Percentiles rank a stretch among this genome's conserved stretches.
Evolutionary conservation across 1,284 basidiomycete genomes (phyloP).

Genomic region (Ganoderma multipileum): DNA sequence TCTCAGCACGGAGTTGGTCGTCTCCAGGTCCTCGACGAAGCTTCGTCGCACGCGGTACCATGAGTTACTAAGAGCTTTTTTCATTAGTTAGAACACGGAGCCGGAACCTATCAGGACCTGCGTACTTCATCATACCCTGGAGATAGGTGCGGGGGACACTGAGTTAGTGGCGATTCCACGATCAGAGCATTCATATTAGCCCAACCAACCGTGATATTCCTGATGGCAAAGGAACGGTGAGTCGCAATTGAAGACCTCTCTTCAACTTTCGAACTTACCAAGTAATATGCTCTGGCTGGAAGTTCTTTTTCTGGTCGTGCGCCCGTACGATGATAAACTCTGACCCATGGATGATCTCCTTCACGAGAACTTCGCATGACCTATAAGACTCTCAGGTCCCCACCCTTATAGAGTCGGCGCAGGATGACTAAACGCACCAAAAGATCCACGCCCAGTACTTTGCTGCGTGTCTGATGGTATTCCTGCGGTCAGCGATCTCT

Average conservation of each 20-base stretch:
- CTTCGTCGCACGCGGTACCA: constrained; percentile 34
- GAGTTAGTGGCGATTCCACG: not conserved
- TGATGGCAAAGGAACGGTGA: not conserved
- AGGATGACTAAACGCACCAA: constrained; percentile 21
- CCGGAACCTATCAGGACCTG: constrained; percentile 1
- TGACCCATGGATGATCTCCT: constrained; percentile 25
- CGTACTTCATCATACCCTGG: constrained; percentile 39
- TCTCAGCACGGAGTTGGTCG: constrained; percentile 15
- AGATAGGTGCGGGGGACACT: not conserved
- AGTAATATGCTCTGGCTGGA: constrained; percentile 32
- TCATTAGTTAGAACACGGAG: not conserved
- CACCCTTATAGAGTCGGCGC: not conserved
- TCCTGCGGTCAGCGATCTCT: not conserved
- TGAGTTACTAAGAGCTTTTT: constrained; percentile 27
- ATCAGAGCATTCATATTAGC: not conserved
- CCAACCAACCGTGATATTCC: constrained; percentile 24
- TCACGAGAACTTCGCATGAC: constrained; percentile 33
- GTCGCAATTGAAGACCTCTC: not conserved
- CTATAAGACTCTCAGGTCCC: constrained; percentile 11
- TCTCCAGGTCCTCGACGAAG: constrained; percentile 17
- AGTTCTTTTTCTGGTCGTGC: constrained; percentile 33
- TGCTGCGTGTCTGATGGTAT: constrained; percentile 28
- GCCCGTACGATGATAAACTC: constrained; percentile 32
- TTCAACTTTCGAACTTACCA: constrained; percentile 21
- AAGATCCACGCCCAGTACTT: constrained; percentile 39